These are phyloP conservation scores for Serpula lacrymans DNA, from an alignment of 768 basidiomycete species.

Conservation along the genomic window DNA sequence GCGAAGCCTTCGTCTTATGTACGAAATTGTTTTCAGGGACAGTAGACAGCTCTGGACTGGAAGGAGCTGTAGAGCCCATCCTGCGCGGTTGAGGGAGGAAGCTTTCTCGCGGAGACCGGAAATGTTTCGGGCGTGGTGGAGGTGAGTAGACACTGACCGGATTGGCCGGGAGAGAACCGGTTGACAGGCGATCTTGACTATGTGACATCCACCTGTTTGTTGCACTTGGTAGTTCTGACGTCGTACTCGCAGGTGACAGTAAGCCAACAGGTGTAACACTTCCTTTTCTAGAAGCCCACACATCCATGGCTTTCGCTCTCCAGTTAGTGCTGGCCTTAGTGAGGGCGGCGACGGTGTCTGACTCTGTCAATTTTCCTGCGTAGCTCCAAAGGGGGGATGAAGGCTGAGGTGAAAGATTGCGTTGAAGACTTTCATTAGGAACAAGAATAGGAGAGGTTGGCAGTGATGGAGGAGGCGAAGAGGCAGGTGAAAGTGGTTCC, in stretches of 20 bases:
- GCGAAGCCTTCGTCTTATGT: conserved; percentile 35
- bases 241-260: conserved; percentile 15
- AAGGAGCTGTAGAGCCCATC: conserved; percentile 23
- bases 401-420: conserved; percentile 10
- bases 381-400: conserved; percentile 55
- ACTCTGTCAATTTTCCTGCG: conserved; percentile 70
- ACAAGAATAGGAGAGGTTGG: conserved; percentile 8
- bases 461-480: conserved; percentile 24
- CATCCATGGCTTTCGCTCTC: conserved; percentile 54
- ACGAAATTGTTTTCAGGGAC: conserved; percentile 29
- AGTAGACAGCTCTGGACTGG: conserved; percentile 24
- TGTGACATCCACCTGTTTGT: conserved; percentile 1
- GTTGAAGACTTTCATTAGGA: conserved; percentile 12
- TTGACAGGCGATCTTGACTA: conserved; percentile 21
- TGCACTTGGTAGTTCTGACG: conserved; percentile 17
- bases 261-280: conserved; percentile 10
- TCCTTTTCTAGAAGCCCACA: conserved; percentile 23
- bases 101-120: conserved; percentile 56
- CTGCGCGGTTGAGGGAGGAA: conserved; percentile 38
- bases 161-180: conserved; percentile 39
- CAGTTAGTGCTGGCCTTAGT: conserved; percentile 76
- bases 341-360: conserved; percentile 65
- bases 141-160: conserved; percentile 42
- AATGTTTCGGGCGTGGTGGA: conserved; percentile 56
- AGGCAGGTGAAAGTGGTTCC: conserved; percentile 32